phyloP scores from a whole-genome alignment of 441 rosid species.

The Erodium moschatum region DNA sequence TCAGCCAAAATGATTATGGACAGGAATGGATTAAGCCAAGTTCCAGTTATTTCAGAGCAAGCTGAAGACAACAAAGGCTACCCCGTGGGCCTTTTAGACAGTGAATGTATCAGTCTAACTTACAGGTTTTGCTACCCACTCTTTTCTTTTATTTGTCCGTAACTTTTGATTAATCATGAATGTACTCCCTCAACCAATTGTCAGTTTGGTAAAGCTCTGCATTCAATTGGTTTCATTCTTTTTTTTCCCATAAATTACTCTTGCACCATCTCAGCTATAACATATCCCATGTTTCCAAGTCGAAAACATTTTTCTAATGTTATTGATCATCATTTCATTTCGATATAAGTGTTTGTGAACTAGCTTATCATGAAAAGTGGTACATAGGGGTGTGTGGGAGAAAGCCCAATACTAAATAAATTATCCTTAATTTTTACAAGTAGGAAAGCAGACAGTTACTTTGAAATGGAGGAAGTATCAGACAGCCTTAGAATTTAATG shows the following conservation, averaged over 20 bases:
- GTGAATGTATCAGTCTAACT: slow-evolving; percentile 60
- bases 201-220: neutral
- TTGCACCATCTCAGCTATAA: no score
- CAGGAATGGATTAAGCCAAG: slow-evolving; percentile 40
- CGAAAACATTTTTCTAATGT: neutral
- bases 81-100: slow-evolving; percentile 74
- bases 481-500: no score
- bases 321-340: neutral
- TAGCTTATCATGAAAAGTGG: neutral
- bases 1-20: slow-evolving; percentile 52
- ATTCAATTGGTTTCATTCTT: neutral
- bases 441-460: no score
- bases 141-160: slow-evolving; percentile 11
- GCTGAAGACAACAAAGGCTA: slow-evolving; percentile 33
- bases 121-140: slow-evolving; percentile 40
- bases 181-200: neutral
- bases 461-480: no score
- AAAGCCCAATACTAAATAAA: no score
- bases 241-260: no score
- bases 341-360: neutral
- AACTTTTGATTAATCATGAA: neutral
- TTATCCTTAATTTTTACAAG: no score
- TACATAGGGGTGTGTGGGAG: no score
- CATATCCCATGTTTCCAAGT: neutral
- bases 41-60: slow-evolving; percentile 61